A percentile compares a stretch with the other conserved stretches of the same genome.
These are phyloP conservation scores for Adenanthera pavonina DNA, from an alignment of 306 rosid species.

Conservation along the genomic window DNA sequence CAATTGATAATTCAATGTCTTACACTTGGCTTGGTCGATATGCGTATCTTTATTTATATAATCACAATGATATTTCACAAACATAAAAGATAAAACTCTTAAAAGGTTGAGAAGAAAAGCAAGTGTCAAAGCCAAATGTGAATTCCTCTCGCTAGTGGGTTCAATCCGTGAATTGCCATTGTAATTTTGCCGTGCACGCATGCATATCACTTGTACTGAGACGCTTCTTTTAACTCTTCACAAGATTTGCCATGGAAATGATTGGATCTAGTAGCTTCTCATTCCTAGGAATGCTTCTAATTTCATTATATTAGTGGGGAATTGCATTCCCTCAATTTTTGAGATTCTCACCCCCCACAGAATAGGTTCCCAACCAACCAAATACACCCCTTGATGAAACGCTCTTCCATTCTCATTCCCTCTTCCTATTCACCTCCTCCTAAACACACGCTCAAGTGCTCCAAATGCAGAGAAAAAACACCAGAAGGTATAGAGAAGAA, in stretches of 20 bases:
- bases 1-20: too few relatives aligned
- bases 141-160: neutral
- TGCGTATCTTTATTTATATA: too few relatives aligned
- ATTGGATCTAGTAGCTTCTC: neutral
- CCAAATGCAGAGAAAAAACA: too few relatives aligned
- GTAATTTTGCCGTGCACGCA: neutral
- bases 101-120: too few relatives aligned
- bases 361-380: too few relatives aligned
- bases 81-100: too few relatives aligned
- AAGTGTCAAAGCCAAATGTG: too few relatives aligned
- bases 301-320: neutral
- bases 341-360: too few relatives aligned
- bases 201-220: neutral
- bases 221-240: neutral
- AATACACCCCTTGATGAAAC: neutral
- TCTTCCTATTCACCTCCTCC: neutral
- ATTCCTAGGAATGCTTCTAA: neutral
- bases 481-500: neutral
- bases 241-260: neutral
- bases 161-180: neutral
- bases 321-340: too few relatives aligned
- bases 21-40: too few relatives aligned
- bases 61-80: too few relatives aligned
- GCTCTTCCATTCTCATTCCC: neutral
- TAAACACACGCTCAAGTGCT: neutral